Evolutionary conservation across 1,139 yeast genomes (phyloP), one percentile per base, ranked within the genome.

Genomic region (Pichia sp.): DNA sequence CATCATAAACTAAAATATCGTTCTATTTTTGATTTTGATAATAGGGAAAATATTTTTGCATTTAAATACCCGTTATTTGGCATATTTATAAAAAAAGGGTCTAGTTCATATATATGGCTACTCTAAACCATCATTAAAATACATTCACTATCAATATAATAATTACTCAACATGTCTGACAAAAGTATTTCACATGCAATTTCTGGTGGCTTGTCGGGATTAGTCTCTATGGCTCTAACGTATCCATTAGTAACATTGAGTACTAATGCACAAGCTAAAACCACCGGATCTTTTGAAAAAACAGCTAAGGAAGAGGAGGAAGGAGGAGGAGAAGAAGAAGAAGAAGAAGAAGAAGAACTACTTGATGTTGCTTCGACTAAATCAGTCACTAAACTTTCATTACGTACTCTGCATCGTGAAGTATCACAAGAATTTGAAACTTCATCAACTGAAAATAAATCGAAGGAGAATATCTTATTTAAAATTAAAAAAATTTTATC

Each of bases 181-280:
- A 51, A 47, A 25, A 49, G 80, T 56, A 65, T 78, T 39, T 90
- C 94, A 39, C 96, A 89, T 62, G 96, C 96, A 18, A 68, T 89
- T 28, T 86, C 96, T 10, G 97, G 97, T 11, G 95, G 96, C 44
- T 85, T 92, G 10, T 96, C 96, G 36, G 97, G 97, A 28, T 89
- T 94, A 39, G 75, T 87, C 42, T 79, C 95, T 7, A 85, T 88
- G 83, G 76, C 84, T 2, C 82, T 85, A 41, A 86, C 96, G 2
- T 86, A 88, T 62, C 96, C 97, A 9, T 70, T 88, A 58, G 88
- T 86, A 52, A 85, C 95, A 2, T 69, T 87, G 51, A 83, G 95
- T 3, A 87, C 96, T 1, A 75, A 86, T 48, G 94, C 95, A 8
- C 96, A 88, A 65, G 82, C 95, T 68, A 41, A 66, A 28, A 50